These are phyloP conservation scores for Kwoniella mangroviensis DNA, from an alignment of 768 basidiomycete species.

Conservation along the genomic window DNA sequence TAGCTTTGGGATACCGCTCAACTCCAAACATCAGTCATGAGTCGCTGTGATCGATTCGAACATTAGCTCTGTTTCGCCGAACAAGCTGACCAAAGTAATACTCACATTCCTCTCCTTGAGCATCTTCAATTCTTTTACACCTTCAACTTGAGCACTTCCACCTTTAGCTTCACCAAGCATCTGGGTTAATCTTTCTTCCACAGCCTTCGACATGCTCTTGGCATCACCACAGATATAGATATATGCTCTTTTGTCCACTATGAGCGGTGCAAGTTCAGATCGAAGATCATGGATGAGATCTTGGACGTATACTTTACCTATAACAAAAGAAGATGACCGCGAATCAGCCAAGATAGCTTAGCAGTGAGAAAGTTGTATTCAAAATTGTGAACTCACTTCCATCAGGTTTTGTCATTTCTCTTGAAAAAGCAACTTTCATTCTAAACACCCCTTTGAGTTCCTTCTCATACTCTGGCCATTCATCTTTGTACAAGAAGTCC, in stretches of 20 bases:
- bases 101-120: slow-evolving; percentile 74
- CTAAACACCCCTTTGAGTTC: slow-evolving; percentile 91
- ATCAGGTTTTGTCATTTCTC: slow-evolving; percentile 52
- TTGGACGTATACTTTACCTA: slow-evolving; percentile 96
- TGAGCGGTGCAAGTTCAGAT: slow-evolving; percentile 79
- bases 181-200: slow-evolving; percentile 80
- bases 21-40: slow-evolving; percentile 48
- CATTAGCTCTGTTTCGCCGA: too few relatives aligned
- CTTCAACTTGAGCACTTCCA: slow-evolving; percentile 83
- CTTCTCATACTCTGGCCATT: slow-evolving; percentile 85
- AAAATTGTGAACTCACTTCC: slow-evolving; percentile 45
- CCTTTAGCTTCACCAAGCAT: slow-evolving; percentile 90
- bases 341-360: slow-evolving; percentile 76
- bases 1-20: slow-evolving; percentile 5
- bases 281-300: slow-evolving; percentile 89
- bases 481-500: slow-evolving; percentile 92
- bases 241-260: slow-evolving; percentile 94
- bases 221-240: slow-evolving; percentile 97
- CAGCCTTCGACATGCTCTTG: slow-evolving; percentile 92
- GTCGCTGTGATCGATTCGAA: slow-evolving; percentile 15
- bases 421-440: slow-evolving; percentile 84
- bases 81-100: slow-evolving; percentile 3
- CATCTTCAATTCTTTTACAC: slow-evolving; percentile 86
- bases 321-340: not conserved
- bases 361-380: slow-evolving; percentile 61